phyloP scores from a whole-genome alignment of 2,329 filamentous ascomycete genomes.

The Phyllosticta citrichinensis region DNA sequence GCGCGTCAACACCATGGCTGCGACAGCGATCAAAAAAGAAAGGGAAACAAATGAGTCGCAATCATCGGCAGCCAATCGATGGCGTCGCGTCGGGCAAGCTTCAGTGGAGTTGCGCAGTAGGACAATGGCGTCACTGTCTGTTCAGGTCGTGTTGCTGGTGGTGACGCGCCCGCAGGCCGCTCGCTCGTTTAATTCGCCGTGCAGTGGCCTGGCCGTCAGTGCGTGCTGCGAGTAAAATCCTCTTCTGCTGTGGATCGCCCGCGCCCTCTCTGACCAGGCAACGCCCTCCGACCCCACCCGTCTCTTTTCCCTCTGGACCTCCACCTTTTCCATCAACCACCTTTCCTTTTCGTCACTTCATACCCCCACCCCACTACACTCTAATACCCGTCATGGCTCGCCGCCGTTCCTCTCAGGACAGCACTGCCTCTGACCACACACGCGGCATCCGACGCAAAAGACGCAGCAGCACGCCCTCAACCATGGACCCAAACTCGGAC shows the following conservation, averaged over 20 bases:
- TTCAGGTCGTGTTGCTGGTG: too few relatives aligned
- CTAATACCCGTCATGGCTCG: constrained; percentile 5
- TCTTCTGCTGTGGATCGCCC: not conserved
- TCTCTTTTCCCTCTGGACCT: not conserved
- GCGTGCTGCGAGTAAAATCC: too few relatives aligned
- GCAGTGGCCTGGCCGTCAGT: too few relatives aligned
- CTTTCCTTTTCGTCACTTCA: not conserved
- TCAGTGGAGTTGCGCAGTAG: too few relatives aligned
- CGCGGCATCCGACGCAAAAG: constrained; percentile 23
- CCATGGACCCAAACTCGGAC: constrained; percentile 13
- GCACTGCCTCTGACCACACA: constrained; percentile 10
- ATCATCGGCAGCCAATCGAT: too few relatives aligned
- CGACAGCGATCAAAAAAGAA: too few relatives aligned
- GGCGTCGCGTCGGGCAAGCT: too few relatives aligned
- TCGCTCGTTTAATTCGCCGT: too few relatives aligned
- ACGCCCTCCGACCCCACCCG: not conserved
- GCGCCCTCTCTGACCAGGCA: not conserved
- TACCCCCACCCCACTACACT: not conserved
- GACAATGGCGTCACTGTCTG: too few relatives aligned
- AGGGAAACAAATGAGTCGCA: too few relatives aligned
- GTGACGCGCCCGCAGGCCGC: too few relatives aligned
- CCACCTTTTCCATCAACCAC: not conserved
- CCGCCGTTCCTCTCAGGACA: not conserved
- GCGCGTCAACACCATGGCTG: too few relatives aligned
- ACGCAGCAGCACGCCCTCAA: constrained; percentile 14